phyloP scores from a whole-genome alignment of 441 rosid genomes.

The Pelargonium myrrhifolium region DNA sequence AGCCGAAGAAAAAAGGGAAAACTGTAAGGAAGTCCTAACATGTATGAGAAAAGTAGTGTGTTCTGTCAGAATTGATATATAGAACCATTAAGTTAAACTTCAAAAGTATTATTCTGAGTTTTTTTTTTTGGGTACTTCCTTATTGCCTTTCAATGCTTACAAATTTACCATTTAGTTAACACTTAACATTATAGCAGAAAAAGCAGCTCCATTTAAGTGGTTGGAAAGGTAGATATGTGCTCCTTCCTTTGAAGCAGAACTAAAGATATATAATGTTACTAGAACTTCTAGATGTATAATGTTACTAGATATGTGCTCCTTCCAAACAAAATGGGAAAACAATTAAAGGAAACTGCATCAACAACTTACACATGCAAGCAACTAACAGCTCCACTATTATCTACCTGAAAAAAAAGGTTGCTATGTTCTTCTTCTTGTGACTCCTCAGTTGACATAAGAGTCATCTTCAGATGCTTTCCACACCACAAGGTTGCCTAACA shows the following conservation, averaged over 20 bases:
- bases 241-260: neutral
- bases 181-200: neutral
- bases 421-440: conserved; percentile 88
- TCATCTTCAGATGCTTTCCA: conserved; percentile 82
- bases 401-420: conserved; percentile 57
- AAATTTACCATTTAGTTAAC: too few relatives aligned
- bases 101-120: neutral
- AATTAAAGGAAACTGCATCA: neutral
- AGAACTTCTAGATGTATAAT: neutral
- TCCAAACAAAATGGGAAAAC: neutral
- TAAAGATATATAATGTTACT: neutral
- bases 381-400: conserved; percentile 9
- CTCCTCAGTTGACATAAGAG: conserved; percentile 62
- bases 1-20: neutral
- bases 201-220: conserved; percentile 4
- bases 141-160: neutral
- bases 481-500: conserved; percentile 75
- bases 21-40: neutral
- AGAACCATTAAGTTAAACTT: neutral
- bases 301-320: too few relatives aligned
- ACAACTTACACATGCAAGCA: neutral
- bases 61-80: neutral
- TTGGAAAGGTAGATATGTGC: neutral
- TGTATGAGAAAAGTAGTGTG: neutral
- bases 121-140: neutral